Percentiles rank a stretch among this genome's conserved stretches.
Evolutionary conservation across 2,329 filamentous ascomycete species (phyloP).

Genomic region (Rugonectria rugulosa): DNA sequence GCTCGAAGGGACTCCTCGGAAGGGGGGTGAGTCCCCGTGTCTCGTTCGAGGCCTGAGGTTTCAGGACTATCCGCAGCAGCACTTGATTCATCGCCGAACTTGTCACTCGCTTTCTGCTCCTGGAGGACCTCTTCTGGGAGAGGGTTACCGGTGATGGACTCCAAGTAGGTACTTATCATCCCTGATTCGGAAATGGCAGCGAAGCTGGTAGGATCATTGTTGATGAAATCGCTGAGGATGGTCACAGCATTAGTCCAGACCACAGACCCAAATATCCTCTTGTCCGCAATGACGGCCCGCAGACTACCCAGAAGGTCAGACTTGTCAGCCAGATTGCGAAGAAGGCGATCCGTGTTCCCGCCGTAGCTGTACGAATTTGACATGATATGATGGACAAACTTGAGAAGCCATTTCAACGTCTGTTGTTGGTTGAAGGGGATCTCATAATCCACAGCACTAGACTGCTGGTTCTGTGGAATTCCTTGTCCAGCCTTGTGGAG

Average conservation of each 20-base stretch:
- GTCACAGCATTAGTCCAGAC: conserved; percentile 96
- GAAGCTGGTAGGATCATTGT: conserved; percentile 98
- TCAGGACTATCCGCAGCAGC: conserved; percentile 51
- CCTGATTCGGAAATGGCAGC: conserved; percentile 94
- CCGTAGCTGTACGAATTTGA: conserved; percentile 72
- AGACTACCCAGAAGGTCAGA: conserved; percentile 82
- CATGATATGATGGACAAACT: conserved; percentile 97
- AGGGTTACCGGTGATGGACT: conserved; percentile 73
- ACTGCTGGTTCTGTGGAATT: conserved; percentile 73
- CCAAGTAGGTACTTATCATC: conserved; percentile 84
- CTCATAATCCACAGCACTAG: conserved; percentile 87
- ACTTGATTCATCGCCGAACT: conserved; percentile 45
- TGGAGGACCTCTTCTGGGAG: conserved; percentile 46
- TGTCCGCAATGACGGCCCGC: conserved; percentile 81
- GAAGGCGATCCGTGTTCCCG: conserved; percentile 85
- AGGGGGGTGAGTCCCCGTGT: conserved; percentile 61
- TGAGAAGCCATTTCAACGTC: conserved; percentile 90
- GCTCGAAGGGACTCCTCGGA: conserved; percentile 57
- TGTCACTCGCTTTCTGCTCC: conserved; percentile 40
- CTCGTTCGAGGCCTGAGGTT: conserved; percentile 45
- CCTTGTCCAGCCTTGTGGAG: conserved; percentile 74
- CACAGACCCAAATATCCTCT: conserved; percentile 82
- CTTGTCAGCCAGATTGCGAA: conserved; percentile 94
- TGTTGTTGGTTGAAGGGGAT: conserved; percentile 95
- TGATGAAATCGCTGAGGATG: conserved; percentile 94